Base-by-base conservation (phyloP, 352 stramenopile genomes). In the Pythium pyrilobum region DNA sequence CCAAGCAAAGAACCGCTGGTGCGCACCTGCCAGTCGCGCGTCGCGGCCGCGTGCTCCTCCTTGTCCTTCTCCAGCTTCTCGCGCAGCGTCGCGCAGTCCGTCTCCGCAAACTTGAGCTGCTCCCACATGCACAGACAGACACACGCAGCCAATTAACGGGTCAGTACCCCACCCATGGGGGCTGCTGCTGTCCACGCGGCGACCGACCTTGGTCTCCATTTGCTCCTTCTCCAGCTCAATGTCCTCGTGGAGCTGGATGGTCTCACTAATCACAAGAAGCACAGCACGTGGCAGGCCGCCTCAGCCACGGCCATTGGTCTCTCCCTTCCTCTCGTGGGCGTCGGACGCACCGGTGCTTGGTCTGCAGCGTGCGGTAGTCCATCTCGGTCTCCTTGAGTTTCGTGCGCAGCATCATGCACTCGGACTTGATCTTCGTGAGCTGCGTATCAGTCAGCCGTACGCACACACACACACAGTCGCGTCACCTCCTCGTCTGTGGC, bases 321-420 rank as follows among this genome's bases (percentile, higher is more conserved):
- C n/a, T n/a, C n/a, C n/a, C n/a, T n/a, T n/a, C n/a, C n/a, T n/a
- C n/a, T n/a, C n/a, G n/a, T n/a, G n/a, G n/a, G n/a, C n/a, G 8
- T 11, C 9, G 25, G 2, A 44, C 59, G 13, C 56, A 89, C 81
- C 81, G 64, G 43, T 89, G 75, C 33, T 89, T 90, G 4, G 59
- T 59, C 56, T 92, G 79, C n/a, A 92, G 71, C 12, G 72, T 64
- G 16, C 71, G 76, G 46, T 90, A 89, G 52, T 92, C 79, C 33
- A 75, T 83, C 47, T 92, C 81, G 2, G 85, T 61, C 64, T 92
- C 81, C 47, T 92, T 92, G 5, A 87, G 56, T 59, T 92, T 89
- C 3, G 69, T 69, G 7, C 81, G 81, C 44, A 87, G 55, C 43
- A 66, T 64, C 27, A 89, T 39, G 45, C 71, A 85, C 51, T 91